These are phyloP conservation scores for Lactifluus echinatus DNA, from an alignment of 768 basidiomycete genomes.

Conservation along the genomic window DNA sequence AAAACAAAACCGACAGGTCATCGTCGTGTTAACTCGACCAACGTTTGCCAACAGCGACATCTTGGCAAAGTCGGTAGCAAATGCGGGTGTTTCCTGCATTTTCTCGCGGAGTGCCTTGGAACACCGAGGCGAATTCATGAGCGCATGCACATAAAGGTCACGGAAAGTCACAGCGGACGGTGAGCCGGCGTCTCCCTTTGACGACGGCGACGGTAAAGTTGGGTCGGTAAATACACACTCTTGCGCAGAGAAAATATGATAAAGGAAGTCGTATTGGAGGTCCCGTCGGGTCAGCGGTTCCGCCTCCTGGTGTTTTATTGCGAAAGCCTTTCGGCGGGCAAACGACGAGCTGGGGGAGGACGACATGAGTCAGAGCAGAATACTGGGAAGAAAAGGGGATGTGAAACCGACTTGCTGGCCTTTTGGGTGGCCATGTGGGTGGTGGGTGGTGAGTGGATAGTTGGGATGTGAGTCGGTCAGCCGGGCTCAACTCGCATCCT, in stretches of 20 bases:
- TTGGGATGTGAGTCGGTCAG: background rate
- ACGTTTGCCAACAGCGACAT: constrained; percentile 67
- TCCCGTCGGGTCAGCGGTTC: constrained; percentile 59
- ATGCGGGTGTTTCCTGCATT: constrained; percentile 48
- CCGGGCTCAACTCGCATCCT: background rate
- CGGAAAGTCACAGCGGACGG: constrained; percentile 34
- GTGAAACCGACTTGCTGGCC: constrained; percentile 16
- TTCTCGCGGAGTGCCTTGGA: constrained; percentile 67
- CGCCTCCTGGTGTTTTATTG: constrained; percentile 47
- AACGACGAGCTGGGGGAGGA: constrained; percentile 32
- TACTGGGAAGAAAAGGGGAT: background rate
- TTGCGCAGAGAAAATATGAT: constrained; percentile 35
- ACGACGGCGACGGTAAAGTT: constrained; percentile 37
- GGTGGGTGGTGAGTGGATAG: background rate
- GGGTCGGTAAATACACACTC: constrained; percentile 55
- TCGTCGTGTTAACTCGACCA: constrained; percentile 73
- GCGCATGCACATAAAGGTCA: constrained; percentile 40
- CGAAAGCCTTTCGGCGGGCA: constrained; percentile 35
- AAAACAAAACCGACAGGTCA: constrained; percentile 49
- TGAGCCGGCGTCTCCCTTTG: constrained; percentile 15
- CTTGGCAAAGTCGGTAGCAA: constrained; percentile 66
- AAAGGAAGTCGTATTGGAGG: constrained; percentile 50
- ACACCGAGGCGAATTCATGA: constrained; percentile 51
- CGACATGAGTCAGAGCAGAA: constrained; percentile 23
- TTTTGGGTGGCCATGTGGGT: constrained; percentile 18